Conservation (phyloP, 257 asterid genomes). For the Solanum gracilifrons region DNA sequence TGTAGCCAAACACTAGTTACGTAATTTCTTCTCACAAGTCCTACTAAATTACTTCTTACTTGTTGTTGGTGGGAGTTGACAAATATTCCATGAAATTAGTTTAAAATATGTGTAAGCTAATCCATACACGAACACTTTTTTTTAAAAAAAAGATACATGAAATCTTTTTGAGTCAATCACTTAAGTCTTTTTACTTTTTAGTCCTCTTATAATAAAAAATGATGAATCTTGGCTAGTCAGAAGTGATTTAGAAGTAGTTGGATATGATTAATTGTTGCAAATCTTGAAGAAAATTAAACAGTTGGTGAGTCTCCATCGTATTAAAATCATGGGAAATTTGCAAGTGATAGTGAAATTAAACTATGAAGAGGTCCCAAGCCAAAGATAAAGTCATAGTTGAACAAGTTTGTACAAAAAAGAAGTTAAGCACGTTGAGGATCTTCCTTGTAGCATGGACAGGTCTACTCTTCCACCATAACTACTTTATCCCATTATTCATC, state of each 20-base stretch:
- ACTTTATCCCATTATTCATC: not conserved
- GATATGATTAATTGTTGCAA: not conserved
- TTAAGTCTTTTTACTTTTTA: not conserved
- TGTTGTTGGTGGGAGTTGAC: not conserved
- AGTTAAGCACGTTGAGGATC: conserved; percentile 12
- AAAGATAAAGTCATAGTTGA: not conserved
- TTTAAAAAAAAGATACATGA: too few species aligned
- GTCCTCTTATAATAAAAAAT: not conserved
- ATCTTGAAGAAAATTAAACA: not conserved
- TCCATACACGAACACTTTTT: too few species aligned
- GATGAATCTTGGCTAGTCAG: not conserved
- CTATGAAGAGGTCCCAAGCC: not conserved
- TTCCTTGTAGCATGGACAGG: not conserved
- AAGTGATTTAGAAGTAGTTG: not conserved
- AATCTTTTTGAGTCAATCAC: not conserved
- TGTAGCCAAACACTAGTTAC: not conserved
- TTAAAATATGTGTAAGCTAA: fast-evolving
- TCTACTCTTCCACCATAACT: not conserved
- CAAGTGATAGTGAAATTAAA: not conserved
- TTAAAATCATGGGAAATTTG: not conserved
- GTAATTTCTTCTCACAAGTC: not conserved
- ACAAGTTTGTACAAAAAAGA: not conserved
- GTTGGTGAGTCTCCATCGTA: not conserved
- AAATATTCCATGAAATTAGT: too few species aligned
- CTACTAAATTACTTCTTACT: not conserved